These are phyloP conservation scores for Discostella stelligera DNA, from an alignment of 352 stramenopile genomes.

Conservation along the genomic window DNA sequence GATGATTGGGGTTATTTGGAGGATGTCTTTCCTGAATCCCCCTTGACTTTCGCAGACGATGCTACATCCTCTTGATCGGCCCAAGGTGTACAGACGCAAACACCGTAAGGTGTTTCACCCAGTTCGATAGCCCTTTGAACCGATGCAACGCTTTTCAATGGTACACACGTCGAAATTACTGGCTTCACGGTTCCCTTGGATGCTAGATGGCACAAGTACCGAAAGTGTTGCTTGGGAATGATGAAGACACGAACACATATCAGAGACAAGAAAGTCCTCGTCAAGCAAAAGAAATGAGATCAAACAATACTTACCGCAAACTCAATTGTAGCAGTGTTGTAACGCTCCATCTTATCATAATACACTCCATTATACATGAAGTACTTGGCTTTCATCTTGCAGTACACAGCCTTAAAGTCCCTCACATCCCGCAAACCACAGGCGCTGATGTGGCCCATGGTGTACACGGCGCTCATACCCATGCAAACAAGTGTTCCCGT, in stretches of 20 bases:
- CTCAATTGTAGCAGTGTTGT: constrained; percentile 46
- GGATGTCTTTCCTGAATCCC: neutral
- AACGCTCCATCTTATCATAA: constrained; percentile 61
- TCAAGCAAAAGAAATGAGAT: neutral
- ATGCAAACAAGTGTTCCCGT: constrained; percentile 57
- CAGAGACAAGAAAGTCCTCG: too few species aligned
- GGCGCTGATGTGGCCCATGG: constrained; percentile 39
- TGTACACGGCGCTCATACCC: constrained; percentile 60
- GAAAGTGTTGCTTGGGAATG: constrained; percentile 38
- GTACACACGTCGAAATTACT: constrained; percentile 31
- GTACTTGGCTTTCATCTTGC: constrained; percentile 45
- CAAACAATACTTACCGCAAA: constrained; percentile 37
- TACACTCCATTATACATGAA: constrained; percentile 52
- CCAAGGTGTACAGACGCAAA: constrained; percentile 49
- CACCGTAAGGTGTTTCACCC: constrained; percentile 43
- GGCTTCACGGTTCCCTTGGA: constrained; percentile 45
- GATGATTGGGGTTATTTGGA: neutral
- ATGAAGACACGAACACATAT: neutral
- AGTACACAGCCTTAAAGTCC: constrained; percentile 37
- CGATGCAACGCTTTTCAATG: constrained; percentile 43
- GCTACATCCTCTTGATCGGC: neutral
- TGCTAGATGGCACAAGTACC: constrained; percentile 45
- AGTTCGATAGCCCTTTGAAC: constrained; percentile 47
- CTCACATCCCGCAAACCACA: constrained; percentile 42
- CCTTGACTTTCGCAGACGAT: neutral